Percentiles rank a stretch among this genome's conserved stretches.
Evolutionary conservation across 2,329 filamentous ascomycete species (phyloP).

Genomic region (Ploettnerulaceae sp.): DNA sequence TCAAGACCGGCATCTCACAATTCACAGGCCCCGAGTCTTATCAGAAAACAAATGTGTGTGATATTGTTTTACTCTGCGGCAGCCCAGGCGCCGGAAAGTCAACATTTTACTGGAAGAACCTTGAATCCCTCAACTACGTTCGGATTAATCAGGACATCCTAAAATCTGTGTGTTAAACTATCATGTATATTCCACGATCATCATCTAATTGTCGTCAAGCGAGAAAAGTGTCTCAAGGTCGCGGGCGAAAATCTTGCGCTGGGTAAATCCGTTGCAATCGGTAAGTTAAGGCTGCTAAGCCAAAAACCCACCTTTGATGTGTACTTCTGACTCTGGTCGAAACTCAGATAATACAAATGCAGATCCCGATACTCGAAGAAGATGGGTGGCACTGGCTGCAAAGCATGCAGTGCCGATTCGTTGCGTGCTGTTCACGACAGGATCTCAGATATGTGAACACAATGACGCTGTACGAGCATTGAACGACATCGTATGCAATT

Average conservation of each 20-base stretch:
- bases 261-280: conserved; percentile 68
- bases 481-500: conserved; percentile 38
- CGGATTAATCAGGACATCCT: conserved; percentile 87
- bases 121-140: conserved; percentile 74
- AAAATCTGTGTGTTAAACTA: conserved; percentile 54
- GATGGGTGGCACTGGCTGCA: conserved; percentile 73
- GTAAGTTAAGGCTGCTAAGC: conserved; percentile 45
- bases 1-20: conserved; percentile 9
- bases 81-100: conserved; percentile 89
- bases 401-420: conserved; percentile 70
- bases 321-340: background rate
- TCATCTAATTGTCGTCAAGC: conserved; percentile 32
- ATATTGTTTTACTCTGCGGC: conserved; percentile 82
- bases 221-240: conserved; percentile 65
- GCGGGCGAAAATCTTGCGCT: conserved; percentile 61
- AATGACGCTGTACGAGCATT: conserved; percentile 81
- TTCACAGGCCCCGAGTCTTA: conserved; percentile 23
- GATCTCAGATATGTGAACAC: conserved; percentile 62
- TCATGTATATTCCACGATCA: background rate
- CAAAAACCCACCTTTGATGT: background rate
- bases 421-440: conserved; percentile 78
- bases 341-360: conserved; percentile 89
- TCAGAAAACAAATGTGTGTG: conserved; percentile 59
- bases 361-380: conserved; percentile 67
- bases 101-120: conserved; percentile 75